Conservation (phyloP, 1,284 basidiomycete genomes). For the Rhodotorula mucilaginosa region DNA sequence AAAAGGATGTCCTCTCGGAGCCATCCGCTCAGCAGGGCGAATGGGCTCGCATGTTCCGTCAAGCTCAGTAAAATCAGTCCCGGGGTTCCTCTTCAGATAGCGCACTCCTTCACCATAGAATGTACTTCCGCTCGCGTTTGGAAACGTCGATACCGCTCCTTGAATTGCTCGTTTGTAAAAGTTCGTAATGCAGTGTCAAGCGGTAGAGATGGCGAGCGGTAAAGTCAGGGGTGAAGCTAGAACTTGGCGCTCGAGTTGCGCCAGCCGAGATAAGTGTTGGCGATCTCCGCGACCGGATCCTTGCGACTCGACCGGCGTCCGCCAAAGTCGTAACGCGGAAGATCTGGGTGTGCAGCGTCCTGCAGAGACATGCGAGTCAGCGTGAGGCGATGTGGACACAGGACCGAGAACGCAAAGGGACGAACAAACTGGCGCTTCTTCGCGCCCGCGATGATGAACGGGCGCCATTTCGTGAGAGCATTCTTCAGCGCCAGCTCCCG, state of each 20-base stretch:
- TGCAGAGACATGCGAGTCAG: background rate
- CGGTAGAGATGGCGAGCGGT: too few species aligned
- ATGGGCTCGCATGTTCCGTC: background rate
- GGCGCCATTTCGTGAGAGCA: constrained; percentile 75
- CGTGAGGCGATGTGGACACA: background rate
- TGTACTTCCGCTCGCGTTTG: background rate
- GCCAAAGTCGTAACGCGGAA: constrained; percentile 21
- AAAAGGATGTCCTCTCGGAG: background rate
- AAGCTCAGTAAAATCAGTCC: background rate
- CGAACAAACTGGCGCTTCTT: constrained; percentile 31
- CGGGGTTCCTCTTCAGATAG: background rate
- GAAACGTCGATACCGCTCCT: too few species aligned
- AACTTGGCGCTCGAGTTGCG: constrained; percentile 14
- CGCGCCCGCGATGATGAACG: constrained; percentile 71
- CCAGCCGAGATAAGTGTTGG: constrained; percentile 23
- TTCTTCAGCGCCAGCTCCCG: constrained; percentile 81
- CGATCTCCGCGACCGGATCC: constrained; percentile 7
- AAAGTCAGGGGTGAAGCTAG: background rate
- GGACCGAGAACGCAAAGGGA: background rate
- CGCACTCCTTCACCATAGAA: background rate
- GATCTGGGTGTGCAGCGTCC: constrained; percentile 20
- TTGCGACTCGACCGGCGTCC: constrained; percentile 17
- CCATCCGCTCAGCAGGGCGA: background rate
- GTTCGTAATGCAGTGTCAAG: too few species aligned
- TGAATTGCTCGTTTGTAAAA: too few species aligned